Percentiles rank a stretch among this genome's conserved stretches.
Evolutionary conservation across 1,284 basidiomycete species (phyloP).

Genomic region (Athelia sp.): DNA sequence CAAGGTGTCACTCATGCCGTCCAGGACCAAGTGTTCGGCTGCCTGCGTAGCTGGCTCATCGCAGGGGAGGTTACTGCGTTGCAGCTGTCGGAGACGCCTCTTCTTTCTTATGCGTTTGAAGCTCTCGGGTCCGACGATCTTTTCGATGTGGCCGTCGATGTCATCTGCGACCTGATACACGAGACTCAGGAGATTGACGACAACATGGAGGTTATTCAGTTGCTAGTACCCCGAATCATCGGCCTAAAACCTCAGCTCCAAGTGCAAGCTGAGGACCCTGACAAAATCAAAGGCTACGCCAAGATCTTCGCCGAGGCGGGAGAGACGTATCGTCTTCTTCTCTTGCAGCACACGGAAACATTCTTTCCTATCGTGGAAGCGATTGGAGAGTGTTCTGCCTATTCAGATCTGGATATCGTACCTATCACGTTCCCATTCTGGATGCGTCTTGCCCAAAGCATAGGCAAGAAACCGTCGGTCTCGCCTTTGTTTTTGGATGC

Average conservation of each 20-base stretch:
- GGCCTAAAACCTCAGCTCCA: conserved; percentile 62
- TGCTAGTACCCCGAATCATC: conserved; percentile 82
- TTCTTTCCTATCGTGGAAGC: conserved; percentile 95
- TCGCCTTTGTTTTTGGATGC: conserved; percentile 73
- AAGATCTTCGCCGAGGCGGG: conserved; percentile 95
- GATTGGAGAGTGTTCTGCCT: conserved; percentile 91
- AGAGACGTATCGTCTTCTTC: conserved; percentile 89
- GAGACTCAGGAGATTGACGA: conserved; percentile 98
- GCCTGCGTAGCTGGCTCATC: conserved; percentile 83
- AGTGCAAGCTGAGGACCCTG: conserved; percentile 71
- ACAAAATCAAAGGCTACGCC: conserved; percentile 87
- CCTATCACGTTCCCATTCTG: conserved; percentile 99
- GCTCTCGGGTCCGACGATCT: conserved; percentile 81
- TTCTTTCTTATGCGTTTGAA: conserved; percentile 84
- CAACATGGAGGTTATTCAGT: conserved; percentile 85
- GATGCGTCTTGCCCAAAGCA: conserved; percentile 85
- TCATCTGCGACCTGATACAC: conserved; percentile 92
- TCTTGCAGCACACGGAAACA: conserved; percentile 84
- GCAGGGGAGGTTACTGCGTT: conserved; percentile 78
- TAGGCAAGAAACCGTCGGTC: conserved; percentile 70
- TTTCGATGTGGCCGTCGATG: conserved; percentile 91
- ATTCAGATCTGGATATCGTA: conserved; percentile 93
- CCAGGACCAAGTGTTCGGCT: conserved; percentile 85
- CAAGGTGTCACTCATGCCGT: conserved; percentile 80
- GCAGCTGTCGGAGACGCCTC: conserved; percentile 71